Conservation (phyloP, 306 rosid species). For the Carpinus viminea region DNA sequence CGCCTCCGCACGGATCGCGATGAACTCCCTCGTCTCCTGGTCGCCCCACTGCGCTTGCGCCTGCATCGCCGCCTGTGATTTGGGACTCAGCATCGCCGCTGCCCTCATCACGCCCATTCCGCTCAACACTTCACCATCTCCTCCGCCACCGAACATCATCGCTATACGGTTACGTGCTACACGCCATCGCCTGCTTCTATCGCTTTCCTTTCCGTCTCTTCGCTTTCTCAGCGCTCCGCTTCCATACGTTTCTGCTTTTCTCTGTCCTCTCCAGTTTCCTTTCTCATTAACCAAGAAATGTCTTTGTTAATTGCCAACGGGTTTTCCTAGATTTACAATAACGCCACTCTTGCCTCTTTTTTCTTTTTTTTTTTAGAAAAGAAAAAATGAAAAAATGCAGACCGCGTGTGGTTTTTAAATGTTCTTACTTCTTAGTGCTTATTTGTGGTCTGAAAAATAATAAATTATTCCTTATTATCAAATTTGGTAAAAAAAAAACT, state of each 20-base stretch:
- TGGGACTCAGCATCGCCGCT: slow-evolving; percentile 27
- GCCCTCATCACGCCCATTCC: slow-evolving; percentile 36
- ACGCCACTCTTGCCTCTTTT: no score
- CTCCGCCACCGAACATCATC: slow-evolving; percentile 43
- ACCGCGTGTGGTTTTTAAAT: no score
- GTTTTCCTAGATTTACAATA: no score
- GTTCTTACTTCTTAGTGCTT: no score
- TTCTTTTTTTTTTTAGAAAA: no score
- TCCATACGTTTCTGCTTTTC: slow-evolving; percentile 13
- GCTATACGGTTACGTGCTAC: not conserved
- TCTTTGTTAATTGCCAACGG: not conserved
- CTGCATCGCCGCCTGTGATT: slow-evolving; percentile 19
- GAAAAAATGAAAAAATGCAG: no score
- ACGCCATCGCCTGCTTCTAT: not conserved
- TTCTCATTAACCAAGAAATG: not conserved
- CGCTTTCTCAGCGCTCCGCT: slow-evolving; percentile 10
- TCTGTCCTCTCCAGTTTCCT: slow-evolving; percentile 21
- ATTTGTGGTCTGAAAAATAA: no score
- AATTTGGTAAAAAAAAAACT: no score
- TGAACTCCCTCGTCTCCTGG: slow-evolving; percentile 79
- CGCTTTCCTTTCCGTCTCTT: not conserved
- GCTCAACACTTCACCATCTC: slow-evolving; percentile 38
- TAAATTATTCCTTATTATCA: no score
- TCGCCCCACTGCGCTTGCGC: slow-evolving; percentile 80
- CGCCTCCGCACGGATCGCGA: slow-evolving; percentile 71